These are phyloP conservation scores for Noccaea caerulescens DNA, from an alignment of 345 rosid genomes.

Conservation along the genomic window DNA sequence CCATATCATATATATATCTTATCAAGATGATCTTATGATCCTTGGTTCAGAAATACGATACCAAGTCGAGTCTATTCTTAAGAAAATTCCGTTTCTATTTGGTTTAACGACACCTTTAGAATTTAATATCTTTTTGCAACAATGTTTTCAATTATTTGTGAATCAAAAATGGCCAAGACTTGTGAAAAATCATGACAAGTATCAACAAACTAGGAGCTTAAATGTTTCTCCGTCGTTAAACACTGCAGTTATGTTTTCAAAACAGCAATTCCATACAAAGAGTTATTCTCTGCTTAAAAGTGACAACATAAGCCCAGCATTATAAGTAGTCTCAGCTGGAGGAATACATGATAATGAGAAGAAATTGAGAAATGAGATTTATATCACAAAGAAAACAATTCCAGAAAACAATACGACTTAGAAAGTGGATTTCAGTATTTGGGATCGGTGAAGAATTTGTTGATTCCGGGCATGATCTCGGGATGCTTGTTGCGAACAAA, in stretches of 20 bases:
- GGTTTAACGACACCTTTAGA: background rate
- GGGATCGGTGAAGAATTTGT: conserved; percentile 87
- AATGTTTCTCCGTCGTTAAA: background rate
- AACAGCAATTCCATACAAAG: conserved; percentile 5
- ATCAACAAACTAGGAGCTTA: background rate
- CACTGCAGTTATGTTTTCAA: conserved; percentile 18
- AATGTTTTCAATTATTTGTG: background rate
- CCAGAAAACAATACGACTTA: conserved; percentile 16
- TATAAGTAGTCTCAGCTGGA: conserved; percentile 11
- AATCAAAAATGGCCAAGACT: background rate
- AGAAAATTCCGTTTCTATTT: background rate
- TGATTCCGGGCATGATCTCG: conserved; percentile 89
- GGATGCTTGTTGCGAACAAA: conserved; percentile 71
- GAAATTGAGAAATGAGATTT: conserved; percentile 16
- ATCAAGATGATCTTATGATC: background rate
- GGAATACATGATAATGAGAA: conserved; percentile 28
- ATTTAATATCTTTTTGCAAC: background rate
- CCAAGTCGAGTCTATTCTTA: background rate
- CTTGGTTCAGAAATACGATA: background rate
- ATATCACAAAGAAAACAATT: conserved; percentile 24
- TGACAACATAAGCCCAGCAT: conserved; percentile 28
- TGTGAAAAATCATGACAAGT: background rate
- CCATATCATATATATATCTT: conserved; percentile 6
- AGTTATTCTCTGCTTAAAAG: conserved; percentile 18
- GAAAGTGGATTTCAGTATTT: conserved; percentile 40